Percentiles rank a stretch among this genome's conserved stretches.
These are phyloP conservation scores for Diaporthe ilicicola DNA, from an alignment of 2,329 filamentous ascomycete species.

Conservation along the genomic window DNA sequence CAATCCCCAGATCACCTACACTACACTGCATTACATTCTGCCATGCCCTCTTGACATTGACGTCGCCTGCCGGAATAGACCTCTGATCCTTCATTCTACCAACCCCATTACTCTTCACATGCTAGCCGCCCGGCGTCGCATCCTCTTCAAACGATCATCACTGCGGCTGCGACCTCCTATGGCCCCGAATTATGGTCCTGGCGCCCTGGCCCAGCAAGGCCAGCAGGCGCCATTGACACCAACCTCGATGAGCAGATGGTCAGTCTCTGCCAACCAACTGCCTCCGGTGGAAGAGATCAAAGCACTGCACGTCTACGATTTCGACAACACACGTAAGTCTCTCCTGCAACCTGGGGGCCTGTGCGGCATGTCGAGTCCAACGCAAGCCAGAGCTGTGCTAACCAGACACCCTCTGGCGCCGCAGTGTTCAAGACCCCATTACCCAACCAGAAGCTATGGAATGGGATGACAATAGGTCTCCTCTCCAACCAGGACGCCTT, in stretches of 20 bases:
- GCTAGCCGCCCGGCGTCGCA: conserved; percentile 21
- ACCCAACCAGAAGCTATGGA: conserved; percentile 90
- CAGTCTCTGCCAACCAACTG: conserved; percentile 31
- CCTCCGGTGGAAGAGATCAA: conserved; percentile 70
- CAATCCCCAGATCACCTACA: background rate
- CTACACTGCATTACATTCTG: background rate
- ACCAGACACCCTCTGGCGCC: conserved; percentile 30
- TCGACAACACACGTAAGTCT: conserved; percentile 87
- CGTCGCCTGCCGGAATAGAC: background rate
- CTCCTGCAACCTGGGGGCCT: conserved; percentile 8
- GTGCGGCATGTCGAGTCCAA: conserved; percentile 29
- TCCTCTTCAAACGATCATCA: background rate
- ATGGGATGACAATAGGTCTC: conserved; percentile 76
- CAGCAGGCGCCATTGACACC: conserved; percentile 30
- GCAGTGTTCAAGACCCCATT: conserved; percentile 90
- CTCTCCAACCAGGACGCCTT: conserved; percentile 81
- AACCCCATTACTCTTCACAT: background rate
- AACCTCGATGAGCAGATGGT: conserved; percentile 35
- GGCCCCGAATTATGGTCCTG: conserved; percentile 29
- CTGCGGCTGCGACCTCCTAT: conserved; percentile 13
- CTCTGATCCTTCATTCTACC: too few relatives aligned
- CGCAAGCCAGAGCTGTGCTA: background rate
- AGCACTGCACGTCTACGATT: conserved; percentile 92
- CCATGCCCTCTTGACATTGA: conserved; percentile 1
- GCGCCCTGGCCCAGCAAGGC: conserved; percentile 29